Evolutionary conservation across 2,329 filamentous ascomycete genomes (phyloP).

Genomic region (Cladosporium phlei): DNA sequence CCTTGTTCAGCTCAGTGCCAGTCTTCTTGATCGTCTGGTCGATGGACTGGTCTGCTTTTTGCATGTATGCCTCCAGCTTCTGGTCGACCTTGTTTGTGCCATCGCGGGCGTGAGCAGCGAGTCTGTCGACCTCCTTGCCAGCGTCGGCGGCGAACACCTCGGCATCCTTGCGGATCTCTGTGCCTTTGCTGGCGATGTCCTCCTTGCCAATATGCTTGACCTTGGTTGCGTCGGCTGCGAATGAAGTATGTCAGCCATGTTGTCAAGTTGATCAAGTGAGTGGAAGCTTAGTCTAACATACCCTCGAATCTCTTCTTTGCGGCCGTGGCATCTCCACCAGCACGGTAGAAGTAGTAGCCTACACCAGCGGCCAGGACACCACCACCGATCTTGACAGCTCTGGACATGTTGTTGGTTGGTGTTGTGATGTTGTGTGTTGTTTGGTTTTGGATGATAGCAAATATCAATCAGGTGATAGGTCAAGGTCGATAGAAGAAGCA

Average conservation of each 20-base stretch:
- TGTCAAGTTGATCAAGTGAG: neutral
- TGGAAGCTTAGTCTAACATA: conserved; percentile 41
- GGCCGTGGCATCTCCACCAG: conserved; percentile 73
- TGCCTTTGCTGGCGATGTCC: conserved; percentile 58
- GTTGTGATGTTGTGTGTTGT: neutral
- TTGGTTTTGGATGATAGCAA: too few species aligned
- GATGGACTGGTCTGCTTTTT: conserved; percentile 55
- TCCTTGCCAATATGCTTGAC: conserved; percentile 62
- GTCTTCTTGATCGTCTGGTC: conserved; percentile 63
- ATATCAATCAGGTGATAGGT: too few species aligned
- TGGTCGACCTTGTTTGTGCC: conserved; percentile 21
- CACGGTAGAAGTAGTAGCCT: conserved; percentile 87
- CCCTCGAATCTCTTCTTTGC: conserved; percentile 86
- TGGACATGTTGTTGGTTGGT: conserved; percentile 4
- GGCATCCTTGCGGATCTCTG: conserved; percentile 60
- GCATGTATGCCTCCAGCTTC: conserved; percentile 20
- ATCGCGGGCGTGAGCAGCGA: conserved; percentile 25
- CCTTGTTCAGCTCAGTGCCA: conserved; percentile 45
- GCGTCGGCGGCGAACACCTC: conserved; percentile 45
- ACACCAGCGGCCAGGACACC: conserved; percentile 59
- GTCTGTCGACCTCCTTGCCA: conserved; percentile 50
- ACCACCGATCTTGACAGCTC: conserved; percentile 38
- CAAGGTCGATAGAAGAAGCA: neutral
- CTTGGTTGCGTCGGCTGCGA: conserved; percentile 68
- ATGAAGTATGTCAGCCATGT: neutral